Conservation (phyloP, 148 eudicot species). For the Nepenthes mirabilis region DNA sequence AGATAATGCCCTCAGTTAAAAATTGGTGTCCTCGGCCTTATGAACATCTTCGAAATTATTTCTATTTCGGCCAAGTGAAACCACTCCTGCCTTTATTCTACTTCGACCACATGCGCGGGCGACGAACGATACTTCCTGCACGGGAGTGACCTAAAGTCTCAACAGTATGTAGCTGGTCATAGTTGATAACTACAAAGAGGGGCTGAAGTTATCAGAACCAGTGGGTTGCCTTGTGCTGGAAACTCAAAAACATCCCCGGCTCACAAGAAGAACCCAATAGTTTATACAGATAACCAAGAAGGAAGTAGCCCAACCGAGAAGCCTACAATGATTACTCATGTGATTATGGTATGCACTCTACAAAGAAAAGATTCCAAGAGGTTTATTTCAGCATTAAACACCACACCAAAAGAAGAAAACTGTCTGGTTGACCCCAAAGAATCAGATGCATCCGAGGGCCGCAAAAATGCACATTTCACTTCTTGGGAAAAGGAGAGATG, state of each 20-base stretch:
- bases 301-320: background rate
- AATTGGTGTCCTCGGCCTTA: too few relatives aligned
- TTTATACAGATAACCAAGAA: background rate
- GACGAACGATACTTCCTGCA: too few relatives aligned
- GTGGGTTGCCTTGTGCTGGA: slow-evolving; percentile 76
- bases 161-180: slow-evolving; percentile 29
- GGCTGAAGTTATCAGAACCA: slow-evolving; percentile 75
- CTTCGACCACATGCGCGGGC: too few relatives aligned
- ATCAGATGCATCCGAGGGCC: slow-evolving; percentile 60
- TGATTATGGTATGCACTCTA: slow-evolving; percentile 63
- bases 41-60: too few relatives aligned
- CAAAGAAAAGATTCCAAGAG: slow-evolving; percentile 53
- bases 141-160: too few relatives aligned
- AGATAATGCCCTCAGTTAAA: too few relatives aligned
- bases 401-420: slow-evolving; percentile 69
- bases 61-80: too few relatives aligned
- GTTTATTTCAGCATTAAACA: slow-evolving; percentile 55
- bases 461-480: background rate
- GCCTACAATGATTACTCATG: slow-evolving; percentile 34
- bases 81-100: too few relatives aligned
- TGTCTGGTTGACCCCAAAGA: slow-evolving; percentile 85
- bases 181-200: slow-evolving; percentile 52
- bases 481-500: background rate
- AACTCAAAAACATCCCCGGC: slow-evolving; percentile 9
- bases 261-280: slow-evolving; percentile 4